Base-by-base conservation (phyloP, 1,284 basidiomycete species). In the Hymenochaete sp. region DNA sequence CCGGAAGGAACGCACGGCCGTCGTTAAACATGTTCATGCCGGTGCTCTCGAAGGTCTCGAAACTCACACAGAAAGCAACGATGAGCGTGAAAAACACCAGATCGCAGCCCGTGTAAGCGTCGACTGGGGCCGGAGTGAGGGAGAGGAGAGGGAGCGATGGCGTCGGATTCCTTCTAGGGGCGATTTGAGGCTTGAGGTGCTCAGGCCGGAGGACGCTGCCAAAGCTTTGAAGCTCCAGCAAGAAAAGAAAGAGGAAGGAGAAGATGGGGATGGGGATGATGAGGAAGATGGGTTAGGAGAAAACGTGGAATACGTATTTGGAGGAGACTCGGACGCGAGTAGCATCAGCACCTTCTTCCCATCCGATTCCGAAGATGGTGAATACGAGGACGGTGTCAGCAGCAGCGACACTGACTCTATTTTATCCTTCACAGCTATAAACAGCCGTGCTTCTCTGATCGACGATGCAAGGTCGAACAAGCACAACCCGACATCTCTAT, bases 31-130 rank as follows among this genome's bases (percentile, higher is more conserved):
- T 3, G 5, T 8, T 0, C 26, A 11, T 7, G 14, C 27, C 39
- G 39, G n/a, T 18, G 7, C 26, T 19, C 18, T 26, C 13, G 39
- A n/a, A n/a, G 24, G 13, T 21, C 14, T 14, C 16, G 24, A 24
- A 10, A 13, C 39, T 4, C 9, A 10, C 13, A 13, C n/a, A 26
- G 25, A 14, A 18, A 9, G 9, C n/a, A 9, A 39, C 11, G 21
- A 26, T 11, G 21, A 14, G 10, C 38, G 21, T 27, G 27, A n/a
- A 13, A n/a, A n/a, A n/a, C 25, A 41, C 39, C 26, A 41, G 25
- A 41, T 41, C 26, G 27, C 39, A 4, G 24, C 39, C 6, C 9
- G 39, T 21, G 39, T 41, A 13, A 35, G n/a, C 33, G 14, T 35
- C 7, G n/a, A 29, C 9, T 29, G 28, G 28, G 28, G 28, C 28